These are phyloP conservation scores for Calonectria fujianensis DNA, from an alignment of 2,329 filamentous ascomycete species.

Conservation along the genomic window DNA sequence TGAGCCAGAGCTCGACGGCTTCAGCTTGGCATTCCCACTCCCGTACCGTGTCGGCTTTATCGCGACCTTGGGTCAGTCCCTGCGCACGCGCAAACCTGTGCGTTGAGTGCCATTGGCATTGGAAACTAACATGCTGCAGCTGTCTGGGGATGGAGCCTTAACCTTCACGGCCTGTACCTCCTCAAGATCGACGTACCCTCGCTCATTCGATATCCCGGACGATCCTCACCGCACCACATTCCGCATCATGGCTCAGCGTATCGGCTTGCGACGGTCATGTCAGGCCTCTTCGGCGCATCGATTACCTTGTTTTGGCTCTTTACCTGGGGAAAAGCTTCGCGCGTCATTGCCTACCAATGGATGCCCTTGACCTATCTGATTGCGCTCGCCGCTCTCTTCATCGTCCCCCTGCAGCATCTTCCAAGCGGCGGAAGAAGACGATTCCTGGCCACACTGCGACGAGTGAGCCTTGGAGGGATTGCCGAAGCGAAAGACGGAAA, in stretches of 20 bases:
- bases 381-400: slow-evolving; percentile 81
- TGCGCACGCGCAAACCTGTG: slow-evolving; percentile 10
- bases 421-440: slow-evolving; percentile 83
- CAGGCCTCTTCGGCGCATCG: slow-evolving; percentile 81
- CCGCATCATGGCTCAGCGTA: slow-evolving; percentile 90
- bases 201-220: slow-evolving; percentile 89
- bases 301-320: slow-evolving; percentile 89
- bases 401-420: slow-evolving; percentile 81
- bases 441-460: slow-evolving; percentile 83
- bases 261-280: slow-evolving; percentile 86
- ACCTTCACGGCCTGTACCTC: slow-evolving; percentile 89
- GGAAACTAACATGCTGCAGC: slow-evolving; percentile 69
- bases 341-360: slow-evolving; percentile 87
- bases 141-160: slow-evolving; percentile 95
- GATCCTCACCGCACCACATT: slow-evolving; percentile 80
- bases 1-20: slow-evolving; percentile 84
- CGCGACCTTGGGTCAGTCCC: slow-evolving; percentile 83
- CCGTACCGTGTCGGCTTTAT: slow-evolving; percentile 93
- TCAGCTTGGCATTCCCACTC: slow-evolving; percentile 90
- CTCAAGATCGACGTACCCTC: slow-evolving; percentile 90
- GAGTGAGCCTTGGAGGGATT: slow-evolving; percentile 89
- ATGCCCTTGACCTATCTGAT: slow-evolving; percentile 90
- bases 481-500: slow-evolving; percentile 92
- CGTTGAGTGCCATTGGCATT: slow-evolving; percentile 7
- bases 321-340: slow-evolving; percentile 80